phyloP scores from a whole-genome alignment of 148 eudicot species.

The Amaranthus hypochondriacus region DNA sequence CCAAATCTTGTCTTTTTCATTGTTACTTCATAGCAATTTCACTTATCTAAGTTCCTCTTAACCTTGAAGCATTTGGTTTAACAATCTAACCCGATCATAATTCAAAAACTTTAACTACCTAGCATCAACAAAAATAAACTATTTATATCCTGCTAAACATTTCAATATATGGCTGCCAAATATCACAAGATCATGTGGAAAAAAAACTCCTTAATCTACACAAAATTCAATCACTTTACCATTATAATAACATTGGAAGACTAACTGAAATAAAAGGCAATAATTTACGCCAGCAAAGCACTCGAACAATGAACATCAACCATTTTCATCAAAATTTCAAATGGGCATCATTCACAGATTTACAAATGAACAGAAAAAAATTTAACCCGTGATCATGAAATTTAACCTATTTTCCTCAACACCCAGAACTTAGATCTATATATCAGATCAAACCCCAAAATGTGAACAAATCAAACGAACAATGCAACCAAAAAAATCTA shows the following conservation, averaged over 20 bases:
- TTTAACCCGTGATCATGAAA: background rate
- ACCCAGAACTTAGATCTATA: background rate
- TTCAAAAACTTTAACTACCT: background rate
- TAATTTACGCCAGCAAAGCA: background rate
- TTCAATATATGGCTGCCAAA: no score
- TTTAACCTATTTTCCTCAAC: background rate
- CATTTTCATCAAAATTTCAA: background rate
- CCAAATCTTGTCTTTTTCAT: no score
- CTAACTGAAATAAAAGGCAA: no score
- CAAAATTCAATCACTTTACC: background rate
- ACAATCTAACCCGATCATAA: no score
- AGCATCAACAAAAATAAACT: background rate
- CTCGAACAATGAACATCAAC: background rate
- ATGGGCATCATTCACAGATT: background rate
- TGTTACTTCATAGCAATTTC: no score
- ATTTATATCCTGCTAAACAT: no score
- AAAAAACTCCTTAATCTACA: background rate
- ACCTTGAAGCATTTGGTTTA: no score
- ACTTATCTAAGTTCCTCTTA: no score
- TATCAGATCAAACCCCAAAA: slow-evolving; percentile 1
- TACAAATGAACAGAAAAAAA: background rate
- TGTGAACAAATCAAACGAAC: background rate
- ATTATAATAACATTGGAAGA: background rate
- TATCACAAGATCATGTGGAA: no score
- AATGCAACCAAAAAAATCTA: background rate